Percentiles rank a stretch among this genome's conserved stretches.
phyloP scores from a whole-genome alignment of 2,329 filamentous ascomycete genomes.

The Pseudocercospora fuligena region DNA sequence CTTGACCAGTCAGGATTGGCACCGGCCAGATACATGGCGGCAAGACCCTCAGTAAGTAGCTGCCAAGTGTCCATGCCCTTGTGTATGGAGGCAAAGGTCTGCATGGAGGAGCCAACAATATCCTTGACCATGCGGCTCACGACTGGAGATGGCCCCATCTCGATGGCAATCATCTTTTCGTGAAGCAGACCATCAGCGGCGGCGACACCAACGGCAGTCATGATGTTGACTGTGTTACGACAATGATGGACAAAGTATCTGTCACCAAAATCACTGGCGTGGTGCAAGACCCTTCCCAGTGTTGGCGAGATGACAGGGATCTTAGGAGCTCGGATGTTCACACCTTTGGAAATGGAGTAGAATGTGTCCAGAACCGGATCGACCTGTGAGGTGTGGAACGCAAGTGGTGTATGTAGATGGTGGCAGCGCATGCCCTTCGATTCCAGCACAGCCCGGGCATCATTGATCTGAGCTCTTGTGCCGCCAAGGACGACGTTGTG shows the following conservation, averaged over 20 bases:
- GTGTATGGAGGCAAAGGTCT: slow-evolving; percentile 14
- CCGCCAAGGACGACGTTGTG: slow-evolving; percentile 31
- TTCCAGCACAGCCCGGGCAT: slow-evolving; percentile 15
- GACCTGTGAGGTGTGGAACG: slow-evolving; percentile 42
- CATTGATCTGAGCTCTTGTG: slow-evolving; percentile 24
- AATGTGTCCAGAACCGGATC: slow-evolving; percentile 37
- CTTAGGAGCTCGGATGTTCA: slow-evolving; percentile 33
- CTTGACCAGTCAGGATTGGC: slow-evolving; percentile 65
- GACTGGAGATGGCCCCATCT: slow-evolving; percentile 56
- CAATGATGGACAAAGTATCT: slow-evolving; percentile 31
- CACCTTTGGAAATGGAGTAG: slow-evolving; percentile 22
- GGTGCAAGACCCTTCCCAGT: slow-evolving; percentile 30
- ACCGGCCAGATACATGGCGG: slow-evolving; percentile 59
- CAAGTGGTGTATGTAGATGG: slow-evolving; percentile 29
- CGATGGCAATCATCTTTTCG: slow-evolving; percentile 46
- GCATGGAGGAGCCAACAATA: slow-evolving; percentile 7
- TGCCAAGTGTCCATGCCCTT: slow-evolving; percentile 48
- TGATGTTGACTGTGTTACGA: slow-evolving; percentile 50
- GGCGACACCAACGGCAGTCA: slow-evolving; percentile 29
- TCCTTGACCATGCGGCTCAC: slow-evolving; percentile 22
- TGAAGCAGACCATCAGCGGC: slow-evolving; percentile 37
- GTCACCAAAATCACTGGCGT: slow-evolving; percentile 24
- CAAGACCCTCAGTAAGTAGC: slow-evolving; percentile 55
- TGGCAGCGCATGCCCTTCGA: slow-evolving; percentile 17
- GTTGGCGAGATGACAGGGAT: slow-evolving; percentile 41